Evolutionary conservation across 495 filamentous ascomycete genomes (phyloP).

Genomic region (Penicillium crystallinum): DNA sequence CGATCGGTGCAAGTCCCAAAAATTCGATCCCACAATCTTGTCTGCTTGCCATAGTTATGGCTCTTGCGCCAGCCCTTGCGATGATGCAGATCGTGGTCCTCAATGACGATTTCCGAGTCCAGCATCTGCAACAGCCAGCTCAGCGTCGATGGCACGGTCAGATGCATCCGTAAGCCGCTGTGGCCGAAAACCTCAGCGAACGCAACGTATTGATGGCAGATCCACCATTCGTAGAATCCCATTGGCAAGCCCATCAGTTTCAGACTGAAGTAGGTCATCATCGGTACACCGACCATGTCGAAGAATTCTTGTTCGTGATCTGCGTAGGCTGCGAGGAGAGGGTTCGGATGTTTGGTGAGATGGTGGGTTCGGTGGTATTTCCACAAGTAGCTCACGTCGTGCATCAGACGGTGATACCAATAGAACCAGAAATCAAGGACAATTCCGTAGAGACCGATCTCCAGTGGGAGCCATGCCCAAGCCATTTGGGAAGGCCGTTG

Average conservation of each 20-base stretch:
- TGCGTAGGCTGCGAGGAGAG: slow-evolving; percentile 37
- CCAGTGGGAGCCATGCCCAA: slow-evolving; percentile 34
- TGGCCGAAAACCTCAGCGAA: slow-evolving; percentile 40
- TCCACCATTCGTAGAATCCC: slow-evolving; percentile 44
- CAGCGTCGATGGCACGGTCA: slow-evolving; percentile 31
- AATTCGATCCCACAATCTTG: slow-evolving; percentile 37
- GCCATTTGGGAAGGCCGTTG: slow-evolving; percentile 41
- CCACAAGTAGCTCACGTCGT: slow-evolving; percentile 37
- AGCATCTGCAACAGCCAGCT: slow-evolving; percentile 33
- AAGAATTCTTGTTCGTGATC: slow-evolving; percentile 43
- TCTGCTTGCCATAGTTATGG: slow-evolving; percentile 44
- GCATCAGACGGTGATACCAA: slow-evolving; percentile 41
- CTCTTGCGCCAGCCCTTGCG: slow-evolving; percentile 43
- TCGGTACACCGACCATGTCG: slow-evolving; percentile 37
- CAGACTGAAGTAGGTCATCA: slow-evolving; percentile 33
- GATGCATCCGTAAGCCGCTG: slow-evolving; percentile 32
- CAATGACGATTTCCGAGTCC: slow-evolving; percentile 36
- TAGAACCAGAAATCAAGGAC: slow-evolving; percentile 46
- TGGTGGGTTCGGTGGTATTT: slow-evolving; percentile 43
- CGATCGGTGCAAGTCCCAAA: slow-evolving; percentile 37
- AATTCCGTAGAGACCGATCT: slow-evolving; percentile 38
- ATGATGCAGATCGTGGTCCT: slow-evolving; percentile 43
- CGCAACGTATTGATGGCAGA: slow-evolving; percentile 38
- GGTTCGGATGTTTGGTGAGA: slow-evolving; percentile 42
- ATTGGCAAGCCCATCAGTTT: slow-evolving; percentile 31